phyloP scores from a whole-genome alignment of 2,329 filamentous ascomycete species.

The Arthroderma uncinatum region DNA sequence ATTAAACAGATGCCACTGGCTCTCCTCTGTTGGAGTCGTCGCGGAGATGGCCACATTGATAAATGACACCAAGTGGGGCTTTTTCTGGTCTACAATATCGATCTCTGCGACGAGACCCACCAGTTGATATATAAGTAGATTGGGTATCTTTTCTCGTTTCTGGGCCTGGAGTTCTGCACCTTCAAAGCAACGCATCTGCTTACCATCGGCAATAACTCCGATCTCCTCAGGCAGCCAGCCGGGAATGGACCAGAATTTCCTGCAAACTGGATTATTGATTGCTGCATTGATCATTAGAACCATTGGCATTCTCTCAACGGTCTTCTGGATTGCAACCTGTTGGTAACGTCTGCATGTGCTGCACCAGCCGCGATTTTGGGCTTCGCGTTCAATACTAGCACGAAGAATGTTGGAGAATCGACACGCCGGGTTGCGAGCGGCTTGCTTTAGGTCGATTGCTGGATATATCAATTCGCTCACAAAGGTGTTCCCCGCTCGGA shows the following conservation, averaged over 20 bases:
- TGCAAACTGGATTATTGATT: conserved; percentile 58
- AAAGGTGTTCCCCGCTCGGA: conserved; percentile 63
- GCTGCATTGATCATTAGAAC: conserved; percentile 83
- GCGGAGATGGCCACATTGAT: conserved; percentile 58
- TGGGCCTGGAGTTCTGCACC: conserved; percentile 77
- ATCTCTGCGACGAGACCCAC: conserved; percentile 85
- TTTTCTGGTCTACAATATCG: conserved; percentile 71
- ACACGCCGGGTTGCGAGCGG: conserved; percentile 37
- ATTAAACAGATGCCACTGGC: conserved; percentile 92
- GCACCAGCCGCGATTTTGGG: conserved; percentile 86
- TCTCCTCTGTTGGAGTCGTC: conserved; percentile 42
- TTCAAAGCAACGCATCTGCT: conserved; percentile 92
- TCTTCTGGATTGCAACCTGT: conserved; percentile 72
- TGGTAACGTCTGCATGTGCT: conserved; percentile 84
- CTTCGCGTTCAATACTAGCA: conserved; percentile 78
- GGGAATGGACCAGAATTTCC: conserved; percentile 69
- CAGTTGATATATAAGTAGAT: conserved; percentile 80
- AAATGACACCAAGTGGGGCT: conserved; percentile 81
- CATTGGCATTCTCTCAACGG: conserved; percentile 66
- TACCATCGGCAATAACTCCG: conserved; percentile 77
- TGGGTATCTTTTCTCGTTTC: conserved; percentile 64
- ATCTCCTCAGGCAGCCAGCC: conserved; percentile 92
- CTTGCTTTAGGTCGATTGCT: conserved; percentile 41
- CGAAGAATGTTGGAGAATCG: conserved; percentile 87
- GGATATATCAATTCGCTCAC: conserved; percentile 83